A percentile compares a stretch with the other conserved stretches of the same genome.
Evolutionary conservation across 768 basidiomycete genomes (phyloP).

Genomic region (Asterophora lycoperdoides): DNA sequence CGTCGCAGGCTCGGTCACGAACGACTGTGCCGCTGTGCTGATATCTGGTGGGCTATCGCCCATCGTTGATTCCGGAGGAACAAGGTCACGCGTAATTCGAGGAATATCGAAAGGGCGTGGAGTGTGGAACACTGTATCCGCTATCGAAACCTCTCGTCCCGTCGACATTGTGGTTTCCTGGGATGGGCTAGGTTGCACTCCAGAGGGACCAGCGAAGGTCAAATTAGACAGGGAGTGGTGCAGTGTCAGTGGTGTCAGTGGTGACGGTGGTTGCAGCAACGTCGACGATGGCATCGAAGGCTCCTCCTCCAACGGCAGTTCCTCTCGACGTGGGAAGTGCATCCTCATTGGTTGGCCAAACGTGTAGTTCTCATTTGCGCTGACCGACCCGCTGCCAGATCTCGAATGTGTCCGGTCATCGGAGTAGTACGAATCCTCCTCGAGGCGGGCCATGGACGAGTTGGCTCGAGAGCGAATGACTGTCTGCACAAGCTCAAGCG

Average conservation of each 20-base stretch:
- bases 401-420: conserved; percentile 40
- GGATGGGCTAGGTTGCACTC: background rate
- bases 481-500: conserved; percentile 50
- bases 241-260: conserved; percentile 17
- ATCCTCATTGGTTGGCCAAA: conserved; percentile 60
- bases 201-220: conserved; percentile 8
- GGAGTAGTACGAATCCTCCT: conserved; percentile 45
- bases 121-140: conserved; percentile 8
- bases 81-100: conserved; percentile 8
- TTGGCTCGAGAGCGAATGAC: conserved; percentile 51
- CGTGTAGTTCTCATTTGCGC: conserved; percentile 62
- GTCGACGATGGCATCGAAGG: conserved; percentile 3
- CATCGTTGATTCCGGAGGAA: conserved; percentile 17
- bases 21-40: conserved; percentile 66
- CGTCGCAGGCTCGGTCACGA: conserved; percentile 63
- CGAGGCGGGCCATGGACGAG: conserved; percentile 67
- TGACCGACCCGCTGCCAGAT: conserved; percentile 49
- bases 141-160: background rate
- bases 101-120: conserved; percentile 21
- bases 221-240: conserved; percentile 13
- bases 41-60: conserved; percentile 50
- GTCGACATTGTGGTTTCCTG: conserved; percentile 5
- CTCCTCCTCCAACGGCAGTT: conserved; percentile 19
- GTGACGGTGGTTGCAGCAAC: conserved; percentile 10
- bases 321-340: conserved; percentile 28